Base-by-base conservation (phyloP, 139 green algal species). In the Spirogloea muscicola region DNA sequence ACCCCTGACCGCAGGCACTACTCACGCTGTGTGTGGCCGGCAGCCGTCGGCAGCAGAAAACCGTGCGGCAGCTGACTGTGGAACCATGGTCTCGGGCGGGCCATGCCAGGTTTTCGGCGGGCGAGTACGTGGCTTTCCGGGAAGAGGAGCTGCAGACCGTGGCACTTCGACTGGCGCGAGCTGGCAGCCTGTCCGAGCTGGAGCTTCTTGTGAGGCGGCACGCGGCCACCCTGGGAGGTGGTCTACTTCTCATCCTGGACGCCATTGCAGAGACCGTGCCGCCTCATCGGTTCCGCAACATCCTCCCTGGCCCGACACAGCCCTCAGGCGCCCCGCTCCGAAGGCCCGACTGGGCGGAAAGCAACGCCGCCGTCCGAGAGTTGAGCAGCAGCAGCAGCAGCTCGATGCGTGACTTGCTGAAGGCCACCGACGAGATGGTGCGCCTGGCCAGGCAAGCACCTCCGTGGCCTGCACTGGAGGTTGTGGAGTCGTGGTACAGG, bases 201-300 rank as follows among this genome's bases (percentile, higher is more conserved):
- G 25, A 77, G 18, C 25, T 76, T 5, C 58, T 77, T 9, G 25
- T 77, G 9, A 77, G 51, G 62, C 66, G 69, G 58, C 69, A 77
- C 21, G 21, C 58, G 16, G 21, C 34, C 43, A 44, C 58, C 27
- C 43, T 77, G 21, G 29, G 25, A 10, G 59, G 59, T 76, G n/a
- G 33, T 37, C 16, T 77, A 29, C 36, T 77, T n/a, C 18, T 13
- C 31, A 39, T 77, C 21, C 36, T 77, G 3, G 64, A 77, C 29
- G n/a, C 18, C 18, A 58, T 77, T n/a, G 59, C 69, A 76, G 69
- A 77, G 38, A 58, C 61, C 58, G 59, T 77, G 16, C 58, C 69
- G 36, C 69, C 69, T 66, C 46, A 77, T 25, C 48, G n/a, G 27
- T 77, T 61, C 34, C 33, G 25, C 46, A 55, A 25, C 18, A 63